Evolutionary conservation across 768 basidiomycete genomes (phyloP).

Genomic region (Suillus subaureus): DNA sequence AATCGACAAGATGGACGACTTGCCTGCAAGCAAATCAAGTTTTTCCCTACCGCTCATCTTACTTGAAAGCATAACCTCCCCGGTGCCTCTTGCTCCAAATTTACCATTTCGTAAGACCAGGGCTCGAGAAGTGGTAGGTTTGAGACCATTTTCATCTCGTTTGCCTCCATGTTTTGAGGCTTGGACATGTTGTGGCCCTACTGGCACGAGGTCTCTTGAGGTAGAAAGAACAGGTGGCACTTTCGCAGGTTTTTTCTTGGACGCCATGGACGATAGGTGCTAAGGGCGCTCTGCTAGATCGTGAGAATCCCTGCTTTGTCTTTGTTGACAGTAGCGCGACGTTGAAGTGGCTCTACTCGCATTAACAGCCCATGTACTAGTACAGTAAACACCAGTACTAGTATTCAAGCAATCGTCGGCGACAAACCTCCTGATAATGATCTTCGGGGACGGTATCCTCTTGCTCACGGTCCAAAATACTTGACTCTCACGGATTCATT

Average conservation of each 20-base stretch:
- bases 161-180: conserved; percentile 34
- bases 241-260: conserved; percentile 34
- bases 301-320: not conserved
- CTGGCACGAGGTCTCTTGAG: conserved; percentile 50
- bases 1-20: conserved; percentile 16
- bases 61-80: conserved; percentile 58
- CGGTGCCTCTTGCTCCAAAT: conserved; percentile 69
- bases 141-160: conserved; percentile 51
- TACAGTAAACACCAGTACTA: not conserved
- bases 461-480: not conserved
- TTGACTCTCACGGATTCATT: not conserved
- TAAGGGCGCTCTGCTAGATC: not conserved
- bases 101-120: conserved; percentile 77
- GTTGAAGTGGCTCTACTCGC: not conserved
- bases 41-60: conserved; percentile 79
- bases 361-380: not conserved
- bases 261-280: conserved; percentile 5
- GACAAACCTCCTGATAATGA: not conserved
- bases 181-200: conserved; percentile 57
- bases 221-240: conserved; percentile 14
- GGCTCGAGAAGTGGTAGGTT: conserved; percentile 71
- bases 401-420: not conserved
- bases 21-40: conserved; percentile 77
- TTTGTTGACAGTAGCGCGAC: not conserved
- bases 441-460: not conserved